These are phyloP conservation scores for Podaxis sp. DNA, from an alignment of 768 basidiomycete species.

Conservation along the genomic window DNA sequence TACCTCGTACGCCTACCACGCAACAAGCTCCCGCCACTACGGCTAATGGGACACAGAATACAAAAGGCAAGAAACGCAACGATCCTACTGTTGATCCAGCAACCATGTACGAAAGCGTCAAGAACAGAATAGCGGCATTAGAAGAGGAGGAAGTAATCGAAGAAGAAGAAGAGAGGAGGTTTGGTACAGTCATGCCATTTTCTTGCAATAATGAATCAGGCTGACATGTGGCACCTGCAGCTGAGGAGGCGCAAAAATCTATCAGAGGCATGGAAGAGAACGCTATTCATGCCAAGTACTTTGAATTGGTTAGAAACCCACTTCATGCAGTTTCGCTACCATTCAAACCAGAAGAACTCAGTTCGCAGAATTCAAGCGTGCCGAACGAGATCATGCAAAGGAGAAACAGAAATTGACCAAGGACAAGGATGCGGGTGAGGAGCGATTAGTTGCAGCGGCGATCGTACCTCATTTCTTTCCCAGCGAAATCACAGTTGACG, in stretches of 20 bases:
- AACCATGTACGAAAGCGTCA: constrained; percentile 83
- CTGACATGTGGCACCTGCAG: constrained; percentile 33
- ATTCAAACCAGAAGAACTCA: constrained; percentile 27
- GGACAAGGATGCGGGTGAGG: constrained; percentile 83
- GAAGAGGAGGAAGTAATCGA: constrained; percentile 85
- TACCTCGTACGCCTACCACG: constrained; percentile 11
- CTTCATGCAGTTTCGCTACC: constrained; percentile 13
- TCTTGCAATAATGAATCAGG: constrained; percentile 14
- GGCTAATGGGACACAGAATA: constrained; percentile 21
- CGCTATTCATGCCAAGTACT: constrained; percentile 80
- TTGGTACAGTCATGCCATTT: constrained; percentile 44
- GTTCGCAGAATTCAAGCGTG: constrained; percentile 85
- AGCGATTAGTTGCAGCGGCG: not conserved
- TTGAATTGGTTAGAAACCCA: constrained; percentile 65
- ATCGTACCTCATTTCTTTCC: not conserved
- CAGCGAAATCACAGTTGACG: constrained; percentile 80
- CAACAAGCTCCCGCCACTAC: constrained; percentile 24
- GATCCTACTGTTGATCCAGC: constrained; percentile 75
- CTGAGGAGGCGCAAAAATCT: constrained; percentile 84
- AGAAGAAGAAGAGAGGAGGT: constrained; percentile 81
- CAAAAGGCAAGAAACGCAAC: constrained; percentile 70
- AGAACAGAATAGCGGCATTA: constrained; percentile 83
- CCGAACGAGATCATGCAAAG: constrained; percentile 86
- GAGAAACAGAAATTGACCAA: constrained; percentile 89
- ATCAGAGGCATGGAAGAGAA: constrained; percentile 82